These are phyloP conservation scores for Delonix regia DNA, from an alignment of 306 rosid species.

Conservation along the genomic window DNA sequence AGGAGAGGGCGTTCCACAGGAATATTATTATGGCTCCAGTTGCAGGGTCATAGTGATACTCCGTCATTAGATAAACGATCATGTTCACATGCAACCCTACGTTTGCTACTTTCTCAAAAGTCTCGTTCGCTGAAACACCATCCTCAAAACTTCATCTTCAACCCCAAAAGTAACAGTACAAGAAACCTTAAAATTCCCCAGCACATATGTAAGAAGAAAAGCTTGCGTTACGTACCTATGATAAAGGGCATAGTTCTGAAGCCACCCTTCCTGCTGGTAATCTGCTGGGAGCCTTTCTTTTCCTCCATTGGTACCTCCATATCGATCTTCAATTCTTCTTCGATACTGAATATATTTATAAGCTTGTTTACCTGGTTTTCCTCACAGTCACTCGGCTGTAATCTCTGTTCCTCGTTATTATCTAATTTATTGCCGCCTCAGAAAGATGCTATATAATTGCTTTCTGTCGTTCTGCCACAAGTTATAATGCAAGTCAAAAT, in stretches of 20 bases:
- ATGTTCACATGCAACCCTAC: conserved; percentile 73
- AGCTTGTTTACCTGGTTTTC: neutral
- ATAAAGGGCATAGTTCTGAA: conserved; percentile 77
- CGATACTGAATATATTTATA: neutral
- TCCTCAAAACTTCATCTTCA: neutral
- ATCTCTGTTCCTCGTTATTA: conserved; percentile 25
- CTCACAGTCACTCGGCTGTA: neutral
- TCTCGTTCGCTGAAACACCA: conserved; percentile 67
- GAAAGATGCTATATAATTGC: neutral
- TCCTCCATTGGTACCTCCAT: conserved; percentile 48
- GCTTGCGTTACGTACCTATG: too few relatives aligned
- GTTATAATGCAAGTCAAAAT: neutral
- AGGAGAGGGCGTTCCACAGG: conserved; percentile 56
- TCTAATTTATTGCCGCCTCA: conserved; percentile 18
- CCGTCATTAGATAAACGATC: conserved; percentile 55
- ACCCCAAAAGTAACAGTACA: too few relatives aligned
- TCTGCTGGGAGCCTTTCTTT: conserved; percentile 35
- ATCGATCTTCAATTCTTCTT: conserved; percentile 36
- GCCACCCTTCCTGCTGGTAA: conserved; percentile 68
- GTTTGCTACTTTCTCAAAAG: conserved; percentile 75
- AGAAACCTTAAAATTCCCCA: too few relatives aligned
- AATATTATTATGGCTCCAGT: conserved; percentile 54
- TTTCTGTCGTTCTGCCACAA: neutral
- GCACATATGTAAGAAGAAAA: too few relatives aligned
- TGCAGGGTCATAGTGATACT: conserved; percentile 54